These are phyloP conservation scores for Colletotrichum salicis DNA, from an alignment of 2,329 filamentous ascomycete genomes.

Conservation along the genomic window DNA sequence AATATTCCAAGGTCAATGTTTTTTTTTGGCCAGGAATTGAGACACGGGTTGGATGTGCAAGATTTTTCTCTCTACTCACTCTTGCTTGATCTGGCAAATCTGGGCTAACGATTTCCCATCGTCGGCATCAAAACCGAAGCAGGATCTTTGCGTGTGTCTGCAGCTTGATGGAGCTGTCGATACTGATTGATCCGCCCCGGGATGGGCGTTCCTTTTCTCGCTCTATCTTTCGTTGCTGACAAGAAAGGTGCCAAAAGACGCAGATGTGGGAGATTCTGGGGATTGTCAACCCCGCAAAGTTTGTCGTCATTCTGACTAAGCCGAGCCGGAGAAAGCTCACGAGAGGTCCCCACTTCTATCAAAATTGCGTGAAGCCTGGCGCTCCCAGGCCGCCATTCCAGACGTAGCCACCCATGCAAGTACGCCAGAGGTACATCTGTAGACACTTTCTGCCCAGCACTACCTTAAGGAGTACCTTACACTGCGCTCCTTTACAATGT, in stretches of 20 bases:
- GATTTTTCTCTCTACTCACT: not conserved
- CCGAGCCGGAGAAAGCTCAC: slow-evolving; percentile 10
- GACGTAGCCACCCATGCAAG: not conserved
- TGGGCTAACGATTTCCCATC: not conserved
- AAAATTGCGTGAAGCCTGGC: slow-evolving; percentile 29
- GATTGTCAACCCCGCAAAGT: slow-evolving; percentile 32
- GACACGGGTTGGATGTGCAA: not conserved
- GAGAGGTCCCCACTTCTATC: slow-evolving; percentile 21
- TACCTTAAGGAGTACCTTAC: no score
- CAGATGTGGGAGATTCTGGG: slow-evolving; percentile 15
- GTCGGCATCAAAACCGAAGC: not conserved
- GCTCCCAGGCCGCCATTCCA: slow-evolving; percentile 26
- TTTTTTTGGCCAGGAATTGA: not conserved
- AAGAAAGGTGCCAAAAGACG: not conserved
- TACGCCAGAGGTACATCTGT: slow-evolving; percentile 25
- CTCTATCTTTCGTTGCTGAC: slow-evolving; percentile 15
- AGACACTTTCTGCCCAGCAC: not conserved
- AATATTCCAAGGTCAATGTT: not conserved
- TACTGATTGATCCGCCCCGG: slow-evolving; percentile 5
- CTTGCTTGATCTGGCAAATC: not conserved
- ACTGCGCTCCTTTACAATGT: not conserved
- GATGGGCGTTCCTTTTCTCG: slow-evolving; percentile 9
- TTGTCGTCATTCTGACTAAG: slow-evolving; percentile 36
- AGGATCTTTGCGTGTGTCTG: not conserved
- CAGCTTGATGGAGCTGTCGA: not conserved